Evolutionary conservation across 1,284 basidiomycete species (phyloP).

Genomic region (Cryptococcus hybrid): DNA sequence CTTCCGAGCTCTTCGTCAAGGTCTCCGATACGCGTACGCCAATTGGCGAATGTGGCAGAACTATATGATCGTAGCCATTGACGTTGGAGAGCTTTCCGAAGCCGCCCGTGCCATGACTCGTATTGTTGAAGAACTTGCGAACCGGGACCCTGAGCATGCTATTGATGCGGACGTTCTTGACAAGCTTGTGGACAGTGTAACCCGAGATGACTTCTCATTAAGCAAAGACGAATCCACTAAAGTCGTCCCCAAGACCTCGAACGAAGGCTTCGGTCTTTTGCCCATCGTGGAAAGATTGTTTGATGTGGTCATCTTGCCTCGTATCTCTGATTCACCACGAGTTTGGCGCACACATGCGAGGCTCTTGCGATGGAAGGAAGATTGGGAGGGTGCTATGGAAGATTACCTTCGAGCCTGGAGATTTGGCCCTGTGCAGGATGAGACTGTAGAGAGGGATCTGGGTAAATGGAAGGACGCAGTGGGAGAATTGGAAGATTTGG

Average conservation of each 20-base stretch:
- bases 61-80: conserved; percentile 91
- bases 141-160: conserved; percentile 59
- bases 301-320: conserved; percentile 71
- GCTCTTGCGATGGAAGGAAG: conserved; percentile 67
- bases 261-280: conserved; percentile 66
- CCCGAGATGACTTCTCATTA: conserved; percentile 54
- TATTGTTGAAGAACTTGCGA: conserved; percentile 71
- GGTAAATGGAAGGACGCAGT: conserved; percentile 69
- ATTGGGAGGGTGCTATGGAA: conserved; percentile 73
- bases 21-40: conserved; percentile 77
- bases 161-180: conserved; percentile 86
- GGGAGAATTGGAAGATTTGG: conserved; percentile 74
- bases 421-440: conserved; percentile 64
- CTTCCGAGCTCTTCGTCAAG: conserved; percentile 90
- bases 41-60: conserved; percentile 99
- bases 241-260: conserved; percentile 51
- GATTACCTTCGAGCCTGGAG: conserved; percentile 83
- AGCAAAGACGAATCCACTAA: conserved; percentile 39
- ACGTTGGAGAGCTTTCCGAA: conserved; percentile 88
- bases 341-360: conserved; percentile 78
- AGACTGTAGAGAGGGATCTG: conserved; percentile 63
- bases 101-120: conserved; percentile 79
- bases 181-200: conserved; percentile 80
- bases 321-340: conserved; percentile 65
- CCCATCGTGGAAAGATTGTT: conserved; percentile 66